Percentiles rank a stretch among this genome's conserved stretches.
Conservation (phyloP, 1,284 basidiomycete species). For the Sanghuangporus sanghuang region DNA sequence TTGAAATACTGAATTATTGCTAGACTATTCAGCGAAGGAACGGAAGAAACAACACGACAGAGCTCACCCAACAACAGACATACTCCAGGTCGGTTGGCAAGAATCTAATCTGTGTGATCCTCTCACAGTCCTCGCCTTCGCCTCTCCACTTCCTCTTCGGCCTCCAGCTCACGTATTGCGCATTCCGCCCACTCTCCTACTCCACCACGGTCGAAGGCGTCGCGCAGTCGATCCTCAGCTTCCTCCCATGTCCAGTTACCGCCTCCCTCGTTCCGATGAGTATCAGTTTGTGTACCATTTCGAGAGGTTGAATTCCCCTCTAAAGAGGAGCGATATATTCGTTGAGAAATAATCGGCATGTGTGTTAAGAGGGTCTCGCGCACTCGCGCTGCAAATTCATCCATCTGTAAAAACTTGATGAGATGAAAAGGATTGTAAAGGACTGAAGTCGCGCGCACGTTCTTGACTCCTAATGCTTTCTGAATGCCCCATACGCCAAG, state of each 20-base stretch:
- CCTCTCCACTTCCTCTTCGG: conserved; percentile 5
- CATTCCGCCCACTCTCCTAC: conserved; percentile 10
- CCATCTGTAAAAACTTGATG: conserved; percentile 4
- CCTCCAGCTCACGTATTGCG: conserved; percentile 12
- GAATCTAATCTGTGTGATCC: neutral
- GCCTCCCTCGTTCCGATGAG: neutral
- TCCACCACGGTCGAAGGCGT: conserved; percentile 13
- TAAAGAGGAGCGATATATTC: conserved; percentile 10
- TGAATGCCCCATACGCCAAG: conserved; percentile 13
- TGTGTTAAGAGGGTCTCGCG: conserved; percentile 8
- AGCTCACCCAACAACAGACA: too few species aligned
- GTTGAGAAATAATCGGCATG: conserved; percentile 9
- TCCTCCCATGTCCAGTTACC: conserved; percentile 7
- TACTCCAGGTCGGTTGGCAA: neutral
- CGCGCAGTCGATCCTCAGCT: conserved; percentile 11
- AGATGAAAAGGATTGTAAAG: neutral
- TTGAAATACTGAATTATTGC: neutral
- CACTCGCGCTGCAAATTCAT: conserved; percentile 13
- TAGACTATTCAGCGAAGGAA: neutral
- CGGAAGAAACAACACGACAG: neutral
- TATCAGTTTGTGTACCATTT: neutral
- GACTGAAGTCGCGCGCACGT: conserved; percentile 3
- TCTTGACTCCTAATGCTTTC: conserved; percentile 12
- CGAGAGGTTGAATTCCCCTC: neutral
- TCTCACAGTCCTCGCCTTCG: neutral